Evolutionary conservation across 225 moss, liverwort and hornwort species (phyloP), one percentile per base, ranked within the genome.

Genomic region (Bryum argenteum): DNA sequence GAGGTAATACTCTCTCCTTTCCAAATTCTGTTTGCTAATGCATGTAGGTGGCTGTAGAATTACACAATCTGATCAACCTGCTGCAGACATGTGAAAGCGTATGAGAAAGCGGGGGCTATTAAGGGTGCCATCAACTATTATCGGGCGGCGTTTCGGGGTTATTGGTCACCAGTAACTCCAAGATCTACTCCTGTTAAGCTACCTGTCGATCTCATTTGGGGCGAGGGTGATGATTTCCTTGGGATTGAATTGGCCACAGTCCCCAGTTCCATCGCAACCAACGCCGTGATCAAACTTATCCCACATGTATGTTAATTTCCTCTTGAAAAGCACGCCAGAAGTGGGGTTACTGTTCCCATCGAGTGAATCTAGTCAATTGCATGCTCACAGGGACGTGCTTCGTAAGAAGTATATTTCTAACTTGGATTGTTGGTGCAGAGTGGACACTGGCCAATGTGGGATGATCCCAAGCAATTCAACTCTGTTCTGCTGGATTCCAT

Each of bases 361-460:
- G 20, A 65, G 16, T 54, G 37, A 20, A 55, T 57, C 8, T 12
- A 33, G 11, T 20, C 57, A 58, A 9, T 69, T 17, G 20, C 55
- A 41, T 55, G 55, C 47, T 21, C 22, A n/a, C 53, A 16, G 17
- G 18, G 17, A 54, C 17, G 9, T 51, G 26, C 3, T 75, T 61
- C 11, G 15, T 11, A 24, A 8, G 47, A 4, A n/a, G 8, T 3
- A 2, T 56, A 19, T 6, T n/a, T 53, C 1, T 39, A 16, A 70
- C 12, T 70, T 65, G 58, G 56, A 26, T 83, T 74, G 72, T 28
- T 66, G 73, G 53, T 70, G 77, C 89, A 94, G 94, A 82, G 84
- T 77, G 77, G 80, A 61, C 91, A 94, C 77, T 94, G 88, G 86
- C 94, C 89, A 72, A 82, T 82, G 82, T 82, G 82, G 85, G 82